Base-by-base conservation (phyloP, 441 rosid species). In the Hura crepitans region DNA sequence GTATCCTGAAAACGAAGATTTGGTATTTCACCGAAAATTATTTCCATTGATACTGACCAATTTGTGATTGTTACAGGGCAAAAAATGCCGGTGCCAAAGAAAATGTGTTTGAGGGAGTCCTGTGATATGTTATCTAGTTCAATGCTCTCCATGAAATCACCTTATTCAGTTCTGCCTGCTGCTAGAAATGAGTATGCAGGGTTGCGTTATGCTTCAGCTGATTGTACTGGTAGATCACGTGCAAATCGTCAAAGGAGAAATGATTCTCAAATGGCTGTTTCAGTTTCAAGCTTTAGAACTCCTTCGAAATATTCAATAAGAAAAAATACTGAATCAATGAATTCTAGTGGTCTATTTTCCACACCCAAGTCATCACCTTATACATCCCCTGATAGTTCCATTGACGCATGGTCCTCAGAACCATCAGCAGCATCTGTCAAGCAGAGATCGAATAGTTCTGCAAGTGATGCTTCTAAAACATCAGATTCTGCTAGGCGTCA, bases 401-500 rank as follows among this genome's bases (percentile, higher is more conserved):
- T 82, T 49, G 81, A 83, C 80, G 89, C 86, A 70, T 81, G 84
- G 86, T 83, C 96, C 66, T 75, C 85, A 37, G 84, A 71, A 46
- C 86, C 88, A 60, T 72, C 81, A 1, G 60, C 79, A 18, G 69
- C 84, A 66, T 75, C 81, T 75, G 65, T 82, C 57, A 78, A 85
- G 43, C 82, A 74, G 72, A 83, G 77, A 49, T 74, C 82, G 51
- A 79, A 63, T 47, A 62, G 51, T 73, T 66, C 77, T 50, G 77
- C 75, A 63, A 75, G 72, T 75, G 78, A 73, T 78, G 57, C 74
- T 80, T 83, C 20, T 46, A 62, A 59, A 62, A 50, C 57, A 71
- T 62, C 65, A 81, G 79, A 25, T 65, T 68, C 51, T 39, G 60
- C 35, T 30, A 59, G 31, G 13, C 74, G 6, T 62, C 75, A 25